Evolutionary conservation across 2,329 filamentous ascomycete species (phyloP).

Genomic region (Cladophialophora yegresii): DNA sequence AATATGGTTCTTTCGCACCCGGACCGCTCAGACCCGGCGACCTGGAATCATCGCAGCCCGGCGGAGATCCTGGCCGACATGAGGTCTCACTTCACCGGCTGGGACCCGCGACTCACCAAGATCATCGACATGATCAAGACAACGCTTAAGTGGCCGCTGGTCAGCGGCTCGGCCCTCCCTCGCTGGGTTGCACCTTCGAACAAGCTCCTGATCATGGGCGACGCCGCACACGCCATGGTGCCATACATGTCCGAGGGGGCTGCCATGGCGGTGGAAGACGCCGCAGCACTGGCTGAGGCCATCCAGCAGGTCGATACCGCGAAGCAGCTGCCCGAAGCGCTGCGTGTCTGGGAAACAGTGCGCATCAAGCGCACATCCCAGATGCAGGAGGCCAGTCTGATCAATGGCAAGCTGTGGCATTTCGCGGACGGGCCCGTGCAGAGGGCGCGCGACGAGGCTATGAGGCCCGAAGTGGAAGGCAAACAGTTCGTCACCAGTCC

Average conservation of each 20-base stretch:
- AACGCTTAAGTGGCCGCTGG: constrained; percentile 42
- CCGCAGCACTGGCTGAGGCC: constrained; percentile 42
- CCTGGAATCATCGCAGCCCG: constrained; percentile 37
- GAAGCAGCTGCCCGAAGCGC: constrained; percentile 39
- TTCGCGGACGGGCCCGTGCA: constrained; percentile 49
- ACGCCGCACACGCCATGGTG: constrained; percentile 51
- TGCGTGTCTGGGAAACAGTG: constrained; percentile 46
- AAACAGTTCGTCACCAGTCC: constrained; percentile 45
- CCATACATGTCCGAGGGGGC: constrained; percentile 50
- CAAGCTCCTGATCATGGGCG: constrained; percentile 46
- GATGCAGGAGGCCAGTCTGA: constrained; percentile 50
- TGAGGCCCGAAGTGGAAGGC: constrained; percentile 47
- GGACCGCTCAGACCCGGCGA: constrained; percentile 43
- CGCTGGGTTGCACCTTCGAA: constrained; percentile 39
- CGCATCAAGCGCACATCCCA: constrained; percentile 41
- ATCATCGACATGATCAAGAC: constrained; percentile 43
- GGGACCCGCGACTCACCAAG: constrained; percentile 40
- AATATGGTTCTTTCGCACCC: constrained; percentile 52
- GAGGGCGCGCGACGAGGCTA: constrained; percentile 47
- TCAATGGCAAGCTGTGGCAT: constrained; percentile 55
- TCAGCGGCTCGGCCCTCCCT: constrained; percentile 36
- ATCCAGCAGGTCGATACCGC: constrained; percentile 20
- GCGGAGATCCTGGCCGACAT: constrained; percentile 42
- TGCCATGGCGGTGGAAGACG: constrained; percentile 51
- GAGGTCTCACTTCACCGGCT: constrained; percentile 30